Conservation (phyloP, 495 filamentous ascomycete species). For the Penicillium steckii region DNA sequence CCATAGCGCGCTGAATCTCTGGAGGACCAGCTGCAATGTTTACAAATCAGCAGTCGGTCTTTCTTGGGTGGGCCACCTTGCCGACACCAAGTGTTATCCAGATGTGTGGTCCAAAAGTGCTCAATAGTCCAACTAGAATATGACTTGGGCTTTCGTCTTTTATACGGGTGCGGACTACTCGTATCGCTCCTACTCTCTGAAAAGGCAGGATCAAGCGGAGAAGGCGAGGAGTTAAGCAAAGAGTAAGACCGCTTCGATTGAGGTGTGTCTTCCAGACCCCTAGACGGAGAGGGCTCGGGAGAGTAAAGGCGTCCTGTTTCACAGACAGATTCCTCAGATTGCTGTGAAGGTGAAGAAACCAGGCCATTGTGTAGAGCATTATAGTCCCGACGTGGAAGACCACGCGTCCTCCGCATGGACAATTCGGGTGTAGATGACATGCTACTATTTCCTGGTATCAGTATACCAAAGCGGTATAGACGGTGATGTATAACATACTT, state of each 20-base stretch:
- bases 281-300: constrained; percentile 8
- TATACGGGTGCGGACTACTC: constrained; percentile 10
- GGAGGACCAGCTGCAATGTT: constrained; percentile 11
- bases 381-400: constrained; percentile 12
- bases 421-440: constrained; percentile 3
- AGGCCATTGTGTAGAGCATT: constrained; percentile 13
- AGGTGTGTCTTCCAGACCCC: constrained; percentile 1
- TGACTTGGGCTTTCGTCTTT: constrained; percentile 15
- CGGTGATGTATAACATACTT: constrained; percentile 3
- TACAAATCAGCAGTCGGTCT: constrained; percentile 13
- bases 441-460: constrained; percentile 1
- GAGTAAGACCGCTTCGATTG: constrained; percentile 11
- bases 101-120: constrained; percentile 15
- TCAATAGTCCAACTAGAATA: constrained; percentile 13
- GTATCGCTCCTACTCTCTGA: constrained; percentile 12
- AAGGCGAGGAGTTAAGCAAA: constrained; percentile 11
- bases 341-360: constrained; percentile 2
- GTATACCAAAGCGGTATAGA: neutral
- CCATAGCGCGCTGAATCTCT: constrained; percentile 12
- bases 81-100: constrained; percentile 13
- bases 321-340: constrained; percentile 5
- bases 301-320: constrained; percentile 7
- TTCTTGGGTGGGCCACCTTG: constrained; percentile 10
- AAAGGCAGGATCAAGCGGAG: constrained; percentile 9
- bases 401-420: constrained; percentile 6